Base-by-base conservation (phyloP, 2,329 filamentous ascomycete genomes). In the Thelonectria olida region DNA sequence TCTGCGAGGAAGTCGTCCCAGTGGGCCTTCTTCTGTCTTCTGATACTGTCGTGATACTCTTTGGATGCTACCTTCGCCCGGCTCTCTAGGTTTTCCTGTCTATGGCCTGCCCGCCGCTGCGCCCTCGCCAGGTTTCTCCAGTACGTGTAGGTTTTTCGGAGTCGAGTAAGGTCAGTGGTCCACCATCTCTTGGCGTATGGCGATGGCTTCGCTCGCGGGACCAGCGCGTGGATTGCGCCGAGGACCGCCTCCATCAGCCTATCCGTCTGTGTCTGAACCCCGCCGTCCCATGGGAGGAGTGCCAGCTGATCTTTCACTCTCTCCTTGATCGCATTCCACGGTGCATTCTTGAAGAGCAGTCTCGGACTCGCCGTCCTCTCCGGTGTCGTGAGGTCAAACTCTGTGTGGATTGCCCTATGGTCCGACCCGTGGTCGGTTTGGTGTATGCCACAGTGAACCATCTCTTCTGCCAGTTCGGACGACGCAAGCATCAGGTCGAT, bases 381-480 rank as follows among this genome's bases (percentile, higher is more conserved):
- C 27, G 41, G 47, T 28, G 22, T 48, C 20, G 48, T 15, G 7
- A 66, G 54, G 52, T 76, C 63, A 44, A 78, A 76, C 3, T 70
- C 54, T 1, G 69, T 74, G 54, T 74, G 47, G 63, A 78, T 77
- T 0, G 69, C 52, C 2, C 64, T 23, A 52, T 78, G 66, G 39
- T 79, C 73, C 2, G 71, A 78, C 23, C 71, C 45, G 58, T 73
- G 57, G 20, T 73, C 68, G 4, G 57, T 70, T 13, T 38, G 13
- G 47, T 65, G 38, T 39, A 65, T 60, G 9, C 22, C 27, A 45
- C 57, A 72, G 39, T 58, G 61, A 15, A 65, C 44, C 17, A 67
- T 52, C 15, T 44, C 42, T 7, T 61, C 52, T 2, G 58, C 63
- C n/a, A 74, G 45, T 23, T 70, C 68, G 5, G 70, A 54, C 9